Conservation (phyloP, 257 asterid species). For the Linaria vulgaris region DNA sequence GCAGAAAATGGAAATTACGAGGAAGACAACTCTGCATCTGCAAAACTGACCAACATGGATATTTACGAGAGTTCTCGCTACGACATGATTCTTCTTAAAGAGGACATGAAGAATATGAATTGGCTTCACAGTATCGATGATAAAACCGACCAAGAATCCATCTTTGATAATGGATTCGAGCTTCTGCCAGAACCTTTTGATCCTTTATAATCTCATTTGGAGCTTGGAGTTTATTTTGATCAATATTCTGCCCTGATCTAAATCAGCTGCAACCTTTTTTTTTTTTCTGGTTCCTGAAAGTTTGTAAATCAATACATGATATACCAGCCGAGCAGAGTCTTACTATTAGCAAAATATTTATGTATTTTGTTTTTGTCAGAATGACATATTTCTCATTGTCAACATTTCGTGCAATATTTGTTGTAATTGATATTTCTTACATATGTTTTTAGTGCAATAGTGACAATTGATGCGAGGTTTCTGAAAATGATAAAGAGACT, state of each 20-base stretch:
- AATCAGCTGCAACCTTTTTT: conserved; percentile 2
- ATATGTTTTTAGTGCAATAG: neutral
- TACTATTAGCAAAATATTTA: conserved; percentile 28
- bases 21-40: conserved; percentile 55
- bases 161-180: conserved; percentile 88
- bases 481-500: too few relatives aligned
- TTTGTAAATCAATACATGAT: conserved; percentile 22
- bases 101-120: conserved; percentile 78
- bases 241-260: conserved; percentile 24
- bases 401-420: conserved; percentile 1
- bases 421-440: neutral
- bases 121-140: conserved; percentile 91
- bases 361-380: conserved; percentile 20
- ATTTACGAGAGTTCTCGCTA: conserved; percentile 92
- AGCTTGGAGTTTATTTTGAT: conserved; percentile 20
- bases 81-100: conserved; percentile 77
- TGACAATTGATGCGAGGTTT: too few relatives aligned
- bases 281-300: conserved; percentile 22
- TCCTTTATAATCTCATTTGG: conserved; percentile 48
- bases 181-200: conserved; percentile 87
- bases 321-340: conserved; percentile 20
- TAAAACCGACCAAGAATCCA: conserved; percentile 70
- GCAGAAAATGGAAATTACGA: conserved; percentile 57
- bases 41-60: conserved; percentile 57
- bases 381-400: conserved; percentile 1